Conservation (phyloP, 2,329 filamentous ascomycete species). For the Hypomyces rosellus region DNA sequence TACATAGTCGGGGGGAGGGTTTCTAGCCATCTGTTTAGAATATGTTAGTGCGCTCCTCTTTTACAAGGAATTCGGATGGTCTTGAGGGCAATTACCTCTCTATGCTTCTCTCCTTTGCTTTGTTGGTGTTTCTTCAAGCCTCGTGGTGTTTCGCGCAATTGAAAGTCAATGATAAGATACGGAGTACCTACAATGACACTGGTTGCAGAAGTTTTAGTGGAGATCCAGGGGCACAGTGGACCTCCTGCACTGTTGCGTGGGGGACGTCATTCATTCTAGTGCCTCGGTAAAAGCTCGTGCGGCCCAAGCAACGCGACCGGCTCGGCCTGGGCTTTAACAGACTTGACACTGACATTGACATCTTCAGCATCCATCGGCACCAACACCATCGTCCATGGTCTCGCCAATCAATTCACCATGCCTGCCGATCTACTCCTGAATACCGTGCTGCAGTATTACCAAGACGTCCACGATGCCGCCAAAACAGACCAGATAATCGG, state of each 20-base stretch:
- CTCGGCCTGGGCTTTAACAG: not conserved
- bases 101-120: not conserved
- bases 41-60: not conserved
- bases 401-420: conserved; percentile 37
- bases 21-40: conserved; percentile 19
- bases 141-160: not conserved
- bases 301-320: conserved; percentile 3
- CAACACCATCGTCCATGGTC: conserved; percentile 2
- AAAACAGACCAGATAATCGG: conserved; percentile 54
- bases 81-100: not conserved
- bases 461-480: conserved; percentile 44
- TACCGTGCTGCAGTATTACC: conserved; percentile 56
- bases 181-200: not conserved
- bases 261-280: conserved; percentile 14
- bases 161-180: too few species aligned
- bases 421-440: conserved; percentile 61
- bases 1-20: conserved; percentile 48
- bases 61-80: too few species aligned
- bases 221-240: not conserved
- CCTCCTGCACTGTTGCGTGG: not conserved
- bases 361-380: not conserved
- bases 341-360: not conserved
- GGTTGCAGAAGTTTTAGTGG: conserved; percentile 4
- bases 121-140: not conserved
- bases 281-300: conserved; percentile 22